These are phyloP conservation scores for Phoma herbarum DNA, from an alignment of 2,329 filamentous ascomycete genomes.

Conservation along the genomic window DNA sequence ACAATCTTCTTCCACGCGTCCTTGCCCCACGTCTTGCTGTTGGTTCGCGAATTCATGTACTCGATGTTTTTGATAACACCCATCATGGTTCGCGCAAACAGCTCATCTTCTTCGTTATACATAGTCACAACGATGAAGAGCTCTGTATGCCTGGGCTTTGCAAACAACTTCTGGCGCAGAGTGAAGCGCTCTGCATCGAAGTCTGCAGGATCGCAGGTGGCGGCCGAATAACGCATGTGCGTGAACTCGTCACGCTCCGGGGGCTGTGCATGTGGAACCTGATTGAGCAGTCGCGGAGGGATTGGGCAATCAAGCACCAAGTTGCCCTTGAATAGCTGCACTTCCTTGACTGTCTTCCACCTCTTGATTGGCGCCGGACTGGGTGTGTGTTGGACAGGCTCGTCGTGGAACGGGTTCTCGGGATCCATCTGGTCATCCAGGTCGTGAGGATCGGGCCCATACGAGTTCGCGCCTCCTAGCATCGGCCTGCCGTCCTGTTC, in stretches of 20 bases:
- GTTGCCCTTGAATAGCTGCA: constrained; percentile 96
- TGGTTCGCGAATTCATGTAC: constrained; percentile 92
- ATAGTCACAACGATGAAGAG: constrained; percentile 97
- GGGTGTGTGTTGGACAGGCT: constrained; percentile 58
- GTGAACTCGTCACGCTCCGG: constrained; percentile 86
- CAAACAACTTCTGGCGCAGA: constrained; percentile 87
- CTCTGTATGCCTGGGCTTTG: constrained; percentile 91
- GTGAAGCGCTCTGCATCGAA: constrained; percentile 93
- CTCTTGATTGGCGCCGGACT: constrained; percentile 74
- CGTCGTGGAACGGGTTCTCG: constrained; percentile 51
- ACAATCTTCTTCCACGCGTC: constrained; percentile 99
- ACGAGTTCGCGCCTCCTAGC: constrained; percentile 69
- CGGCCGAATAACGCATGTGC: constrained; percentile 92
- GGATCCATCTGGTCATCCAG: constrained; percentile 53
- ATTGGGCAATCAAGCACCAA: constrained; percentile 96
- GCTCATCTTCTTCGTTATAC: constrained; percentile 98
- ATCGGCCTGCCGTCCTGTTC: constrained; percentile 80
- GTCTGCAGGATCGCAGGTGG: constrained; percentile 89
- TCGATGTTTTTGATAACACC: constrained; percentile 99
- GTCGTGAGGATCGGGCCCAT: constrained; percentile 66
- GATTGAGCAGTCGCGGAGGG: constrained; percentile 84
- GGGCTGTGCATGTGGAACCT: constrained; percentile 81
- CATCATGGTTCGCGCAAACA: constrained; percentile 94
- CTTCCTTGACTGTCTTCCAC: constrained; percentile 99
- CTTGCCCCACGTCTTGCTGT: constrained; percentile 97